Percentiles rank a stretch among this genome's conserved stretches.
These are phyloP conservation scores for Colletotrichum sp. DNA, from an alignment of 2,329 filamentous ascomycete genomes.

Conservation along the genomic window DNA sequence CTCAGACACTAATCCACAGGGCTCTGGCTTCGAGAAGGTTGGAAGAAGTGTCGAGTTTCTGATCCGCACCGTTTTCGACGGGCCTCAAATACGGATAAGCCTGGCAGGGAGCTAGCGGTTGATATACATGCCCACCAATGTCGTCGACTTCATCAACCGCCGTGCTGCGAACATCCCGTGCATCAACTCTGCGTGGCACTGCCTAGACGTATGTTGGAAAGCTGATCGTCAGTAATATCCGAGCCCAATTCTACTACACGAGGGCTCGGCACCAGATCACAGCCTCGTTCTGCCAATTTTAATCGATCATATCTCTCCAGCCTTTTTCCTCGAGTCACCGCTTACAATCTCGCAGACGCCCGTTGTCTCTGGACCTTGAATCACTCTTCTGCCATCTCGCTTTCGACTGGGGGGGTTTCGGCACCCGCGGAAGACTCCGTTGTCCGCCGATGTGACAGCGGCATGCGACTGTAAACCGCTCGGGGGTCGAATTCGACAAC, in stretches of 20 bases:
- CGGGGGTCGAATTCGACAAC: background rate
- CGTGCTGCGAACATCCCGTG: background rate
- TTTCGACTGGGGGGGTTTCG: background rate
- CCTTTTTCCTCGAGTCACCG: background rate
- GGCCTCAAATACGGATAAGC: background rate
- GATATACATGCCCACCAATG: background rate
- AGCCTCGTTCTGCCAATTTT: background rate
- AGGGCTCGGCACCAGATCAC: background rate
- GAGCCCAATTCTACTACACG: background rate
- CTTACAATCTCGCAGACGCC: background rate
- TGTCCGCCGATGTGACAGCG: background rate
- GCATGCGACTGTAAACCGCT: background rate
- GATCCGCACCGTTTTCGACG: background rate
- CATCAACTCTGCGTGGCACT: background rate
- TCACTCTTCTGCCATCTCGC: background rate
- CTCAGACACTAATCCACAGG: conserved; percentile 2
- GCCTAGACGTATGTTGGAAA: background rate
- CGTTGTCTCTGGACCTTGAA: background rate
- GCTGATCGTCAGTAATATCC: background rate
- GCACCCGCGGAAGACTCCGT: background rate
- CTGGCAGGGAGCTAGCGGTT: background rate
- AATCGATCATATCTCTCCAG: background rate
- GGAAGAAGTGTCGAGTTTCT: conserved; percentile 3
- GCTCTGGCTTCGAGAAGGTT: conserved; percentile 17
- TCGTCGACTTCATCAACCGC: background rate